phyloP scores from a whole-genome alignment of 306 rosid genomes.

The Prosopis cineraria region DNA sequence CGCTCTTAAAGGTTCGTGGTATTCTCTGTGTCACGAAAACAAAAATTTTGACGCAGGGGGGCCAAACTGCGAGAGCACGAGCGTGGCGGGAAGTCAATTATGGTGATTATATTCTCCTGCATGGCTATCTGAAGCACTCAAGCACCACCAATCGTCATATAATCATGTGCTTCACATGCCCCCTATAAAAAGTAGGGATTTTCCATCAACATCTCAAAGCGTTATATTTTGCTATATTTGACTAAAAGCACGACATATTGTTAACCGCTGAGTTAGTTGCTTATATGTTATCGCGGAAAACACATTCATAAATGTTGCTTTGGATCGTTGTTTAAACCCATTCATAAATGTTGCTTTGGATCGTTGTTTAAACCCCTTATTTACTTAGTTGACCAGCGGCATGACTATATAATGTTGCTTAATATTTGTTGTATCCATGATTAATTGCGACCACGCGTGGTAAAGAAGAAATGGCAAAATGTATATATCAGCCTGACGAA shows the following conservation, averaged over 20 bases:
- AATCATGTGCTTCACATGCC: conserved; percentile 28
- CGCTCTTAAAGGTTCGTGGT: neutral
- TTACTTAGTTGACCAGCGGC: neutral
- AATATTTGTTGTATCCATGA: neutral
- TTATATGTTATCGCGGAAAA: too few species aligned
- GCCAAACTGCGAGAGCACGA: conserved; percentile 20
- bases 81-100: conserved; percentile 22
- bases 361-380: too few species aligned
- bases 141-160: conserved; percentile 6
- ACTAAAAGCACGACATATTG: too few species aligned
- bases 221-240: too few species aligned
- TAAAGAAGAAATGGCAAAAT: too few species aligned
- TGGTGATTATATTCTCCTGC: conserved; percentile 25
- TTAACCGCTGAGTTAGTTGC: too few species aligned
- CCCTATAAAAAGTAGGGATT: neutral
- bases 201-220: neutral
- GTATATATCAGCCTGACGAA: too few species aligned
- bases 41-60: conserved; percentile 8
- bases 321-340: too few species aligned
- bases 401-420: neutral
- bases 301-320: too few species aligned
- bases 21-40: neutral
- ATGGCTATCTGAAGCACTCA: neutral
- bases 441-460: too few species aligned
- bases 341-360: too few species aligned